These are phyloP conservation scores for Aspergillus conjunctus DNA, from an alignment of 495 filamentous ascomycete genomes.

Conservation along the genomic window DNA sequence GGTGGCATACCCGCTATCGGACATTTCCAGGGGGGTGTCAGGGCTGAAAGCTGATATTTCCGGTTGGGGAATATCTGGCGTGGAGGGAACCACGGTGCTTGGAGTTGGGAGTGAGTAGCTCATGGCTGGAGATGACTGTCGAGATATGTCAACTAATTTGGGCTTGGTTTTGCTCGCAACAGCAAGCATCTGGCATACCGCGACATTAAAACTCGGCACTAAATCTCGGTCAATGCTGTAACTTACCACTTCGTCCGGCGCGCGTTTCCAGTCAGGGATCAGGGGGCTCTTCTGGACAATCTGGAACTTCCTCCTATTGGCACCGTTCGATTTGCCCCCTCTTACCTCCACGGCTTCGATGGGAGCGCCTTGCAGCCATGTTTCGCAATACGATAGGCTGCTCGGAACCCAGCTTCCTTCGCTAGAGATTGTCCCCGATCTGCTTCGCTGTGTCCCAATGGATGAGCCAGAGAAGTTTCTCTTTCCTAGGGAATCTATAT, in stretches of 20 bases:
- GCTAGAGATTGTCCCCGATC: conserved; percentile 46
- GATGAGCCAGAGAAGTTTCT: conserved; percentile 25
- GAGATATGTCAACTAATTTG: conserved; percentile 48
- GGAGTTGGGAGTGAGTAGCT: conserved; percentile 31
- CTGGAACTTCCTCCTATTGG: conserved; percentile 44
- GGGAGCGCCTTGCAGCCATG: conserved; percentile 47
- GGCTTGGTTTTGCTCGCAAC: conserved; percentile 47
- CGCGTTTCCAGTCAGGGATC: conserved; percentile 34
- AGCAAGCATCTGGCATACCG: conserved; percentile 35
- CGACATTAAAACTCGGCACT: background rate
- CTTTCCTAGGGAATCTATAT: conserved; percentile 16
- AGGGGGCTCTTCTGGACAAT: conserved; percentile 46
- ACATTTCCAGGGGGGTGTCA: conserved; percentile 45
- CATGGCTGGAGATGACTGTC: conserved; percentile 41
- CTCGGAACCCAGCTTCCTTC: conserved; percentile 47
- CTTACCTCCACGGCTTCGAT: conserved; percentile 33
- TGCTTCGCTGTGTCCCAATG: conserved; percentile 32
- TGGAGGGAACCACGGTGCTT: conserved; percentile 33
- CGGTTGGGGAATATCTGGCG: conserved; percentile 43
- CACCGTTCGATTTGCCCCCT: conserved; percentile 31
- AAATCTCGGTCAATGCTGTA: conserved; percentile 33
- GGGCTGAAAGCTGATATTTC: conserved; percentile 52
- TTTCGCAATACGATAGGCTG: conserved; percentile 47
- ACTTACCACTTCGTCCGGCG: conserved; percentile 31
- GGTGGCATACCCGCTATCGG: conserved; percentile 44